Percentiles rank a stretch among this genome's conserved stretches.
Evolutionary conservation across 2,329 filamentous ascomycete species (phyloP).

Genomic region (Alternaria incomplexa): DNA sequence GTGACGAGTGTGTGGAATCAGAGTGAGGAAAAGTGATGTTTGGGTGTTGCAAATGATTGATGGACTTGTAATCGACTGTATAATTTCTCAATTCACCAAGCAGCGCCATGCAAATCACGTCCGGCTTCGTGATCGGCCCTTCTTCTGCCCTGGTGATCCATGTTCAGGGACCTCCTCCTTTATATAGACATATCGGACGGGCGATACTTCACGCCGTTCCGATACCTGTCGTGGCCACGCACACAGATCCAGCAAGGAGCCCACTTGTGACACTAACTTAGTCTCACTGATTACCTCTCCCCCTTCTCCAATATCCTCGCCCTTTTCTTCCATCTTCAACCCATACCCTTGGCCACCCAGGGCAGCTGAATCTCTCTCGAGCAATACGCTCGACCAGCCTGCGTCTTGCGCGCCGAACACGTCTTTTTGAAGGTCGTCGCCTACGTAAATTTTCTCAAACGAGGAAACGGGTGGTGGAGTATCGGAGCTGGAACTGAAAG

Average conservation of each 20-base stretch:
- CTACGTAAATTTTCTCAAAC: slow-evolving; percentile 60
- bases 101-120: background rate
- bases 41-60: background rate
- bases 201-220: background rate
- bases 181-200: background rate
- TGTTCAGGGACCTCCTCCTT: background rate
- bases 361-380: slow-evolving; percentile 45
- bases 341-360: background rate
- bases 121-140: fast-evolving
- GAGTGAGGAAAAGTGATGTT: background rate
- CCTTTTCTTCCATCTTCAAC: background rate
- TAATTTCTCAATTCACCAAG: fast-evolving
- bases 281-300: background rate
- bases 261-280: background rate
- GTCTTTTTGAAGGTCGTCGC: slow-evolving; percentile 61
- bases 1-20: background rate
- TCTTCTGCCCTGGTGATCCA: background rate
- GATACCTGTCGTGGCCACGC: background rate
- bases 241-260: background rate
- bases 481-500: no score
- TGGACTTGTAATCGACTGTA: background rate
- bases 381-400: slow-evolving; percentile 55
- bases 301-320: background rate
- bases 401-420: slow-evolving; percentile 55
- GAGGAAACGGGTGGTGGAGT: no score